Base-by-base conservation (phyloP, 805 yeast genomes). In the Lipomyces orientalis region DNA sequence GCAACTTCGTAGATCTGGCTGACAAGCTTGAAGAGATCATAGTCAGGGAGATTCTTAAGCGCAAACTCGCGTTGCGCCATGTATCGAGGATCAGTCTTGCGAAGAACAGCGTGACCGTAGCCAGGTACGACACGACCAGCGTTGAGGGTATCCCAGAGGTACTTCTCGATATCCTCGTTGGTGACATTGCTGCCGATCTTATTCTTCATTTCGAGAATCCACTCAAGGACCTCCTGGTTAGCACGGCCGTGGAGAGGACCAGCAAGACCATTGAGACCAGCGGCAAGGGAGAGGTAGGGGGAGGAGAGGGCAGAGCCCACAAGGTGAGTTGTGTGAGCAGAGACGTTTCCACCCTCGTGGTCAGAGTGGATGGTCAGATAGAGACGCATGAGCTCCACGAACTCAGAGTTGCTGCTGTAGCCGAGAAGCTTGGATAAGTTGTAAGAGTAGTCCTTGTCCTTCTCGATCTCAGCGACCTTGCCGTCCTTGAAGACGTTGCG, bases 221-320 rank as follows among this genome's bases (percentile, higher is more conserved):
- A 90, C 83, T 88, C 91, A 74, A 90, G 84, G 55, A 90, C 95
- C 83, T 90, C 95, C 84, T 90, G 95, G 84, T 88, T 88, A 65
- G 95, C 95, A 81, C 91, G 88, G 71, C 95, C 95, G 80, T 90
- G 95, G 76, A 90, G 85, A 71, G 95, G 95, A 79, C 95, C 95
- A 66, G 95, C 95, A 73, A 90, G 83, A 80, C 95, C 95, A 81
- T 89, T 88, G 79, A 90, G 79, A 80, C 95, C 95, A 60, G 95
- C 93, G 65, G 95, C 88, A 67, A 88, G 82, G 54, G 93, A 88
- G 71, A 90, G 82, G 84, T 82, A 90, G 75, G 95, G 94, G 57
- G 91, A 88, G 37, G 91, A 86, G 71, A 90, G 83, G 55, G 95
- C 93, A 10, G 93, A 89, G 75, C 95, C 95, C 70, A 90, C 95